Evolutionary conservation across 2,329 filamentous ascomycete species (phyloP).

Genomic region (Talaromyces sp.): DNA sequence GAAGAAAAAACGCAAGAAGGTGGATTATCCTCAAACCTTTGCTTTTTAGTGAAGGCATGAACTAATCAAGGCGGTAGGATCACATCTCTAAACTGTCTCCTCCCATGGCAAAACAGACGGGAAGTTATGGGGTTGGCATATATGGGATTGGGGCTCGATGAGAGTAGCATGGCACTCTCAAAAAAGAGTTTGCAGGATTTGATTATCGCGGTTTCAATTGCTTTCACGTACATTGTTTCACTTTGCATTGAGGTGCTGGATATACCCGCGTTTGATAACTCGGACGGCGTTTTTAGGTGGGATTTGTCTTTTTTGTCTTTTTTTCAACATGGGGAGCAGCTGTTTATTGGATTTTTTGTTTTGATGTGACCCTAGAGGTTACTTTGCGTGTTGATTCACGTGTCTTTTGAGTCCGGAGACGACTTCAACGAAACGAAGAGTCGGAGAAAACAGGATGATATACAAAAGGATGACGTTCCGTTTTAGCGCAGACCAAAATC

Average conservation of each 20-base stretch:
- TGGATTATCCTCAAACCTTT: constrained; percentile 14
- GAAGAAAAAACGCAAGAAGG: constrained; percentile 47
- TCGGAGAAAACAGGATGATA: neutral
- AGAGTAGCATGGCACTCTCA: constrained; percentile 15
- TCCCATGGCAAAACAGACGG: constrained; percentile 34
- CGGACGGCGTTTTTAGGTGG: constrained; percentile 32
- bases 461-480: neutral
- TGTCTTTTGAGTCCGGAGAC: neutral
- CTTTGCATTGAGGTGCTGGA: constrained; percentile 46
- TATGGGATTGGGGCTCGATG: constrained; percentile 42
- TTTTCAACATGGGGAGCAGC: neutral
- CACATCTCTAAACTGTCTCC: constrained; percentile 37
- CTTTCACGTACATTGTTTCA: constrained; percentile 19
- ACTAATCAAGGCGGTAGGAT: constrained; percentile 25
- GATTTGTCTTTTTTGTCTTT: constrained; percentile 9
- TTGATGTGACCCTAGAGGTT: neutral
- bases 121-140: constrained; percentile 42
- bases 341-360: neutral
- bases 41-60: neutral
- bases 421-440: neutral
- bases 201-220: constrained; percentile 6
- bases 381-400: neutral
- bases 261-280: constrained; percentile 44
- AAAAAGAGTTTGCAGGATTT: neutral
- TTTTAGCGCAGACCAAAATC: neutral